phyloP scores from a whole-genome alignment of 768 basidiomycete genomes.

The Guyanaporus albipodus region DNA sequence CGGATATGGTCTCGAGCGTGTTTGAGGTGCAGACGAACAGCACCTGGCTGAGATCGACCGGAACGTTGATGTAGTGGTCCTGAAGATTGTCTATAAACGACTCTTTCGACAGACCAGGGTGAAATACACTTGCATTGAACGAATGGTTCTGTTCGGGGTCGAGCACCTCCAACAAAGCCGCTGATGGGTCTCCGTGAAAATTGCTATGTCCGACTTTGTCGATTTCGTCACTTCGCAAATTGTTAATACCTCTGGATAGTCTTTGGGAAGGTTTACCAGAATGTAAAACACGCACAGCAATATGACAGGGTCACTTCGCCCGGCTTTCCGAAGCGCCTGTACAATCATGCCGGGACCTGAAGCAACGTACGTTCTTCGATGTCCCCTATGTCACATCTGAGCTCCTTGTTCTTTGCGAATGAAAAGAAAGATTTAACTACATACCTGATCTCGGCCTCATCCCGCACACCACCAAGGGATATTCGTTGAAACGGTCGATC shows the following conservation, averaged over 20 bases:
- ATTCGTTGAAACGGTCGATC: conserved; percentile 88
- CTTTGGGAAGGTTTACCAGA: background rate
- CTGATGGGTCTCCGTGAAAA: conserved; percentile 89
- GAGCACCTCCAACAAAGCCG: conserved; percentile 86
- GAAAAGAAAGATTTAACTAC: background rate
- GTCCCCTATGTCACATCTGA: conserved; percentile 38
- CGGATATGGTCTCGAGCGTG: conserved; percentile 81
- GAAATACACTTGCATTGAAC: conserved; percentile 53
- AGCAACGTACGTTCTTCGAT: conserved; percentile 86
- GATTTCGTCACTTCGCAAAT: conserved; percentile 68
- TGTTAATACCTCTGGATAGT: no score
- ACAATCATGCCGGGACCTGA: conserved; percentile 82
- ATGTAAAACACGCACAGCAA: conserved; percentile 44
- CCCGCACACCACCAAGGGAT: conserved; percentile 86
- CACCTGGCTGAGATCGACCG: conserved; percentile 83
- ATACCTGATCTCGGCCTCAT: conserved; percentile 78
- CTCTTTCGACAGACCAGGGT: background rate
- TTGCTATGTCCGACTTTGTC: conserved; percentile 88
- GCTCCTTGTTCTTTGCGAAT: conserved; percentile 7
- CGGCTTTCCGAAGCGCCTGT: conserved; percentile 82
- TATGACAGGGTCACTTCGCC: conserved; percentile 74
- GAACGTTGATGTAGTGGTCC: conserved; percentile 92
- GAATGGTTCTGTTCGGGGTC: conserved; percentile 92
- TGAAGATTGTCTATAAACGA: conserved; percentile 26
- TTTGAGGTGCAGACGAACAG: conserved; percentile 94